phyloP scores from a whole-genome alignment of 352 stramenopile species.

The Pythium rhizo-oryzae region DNA sequence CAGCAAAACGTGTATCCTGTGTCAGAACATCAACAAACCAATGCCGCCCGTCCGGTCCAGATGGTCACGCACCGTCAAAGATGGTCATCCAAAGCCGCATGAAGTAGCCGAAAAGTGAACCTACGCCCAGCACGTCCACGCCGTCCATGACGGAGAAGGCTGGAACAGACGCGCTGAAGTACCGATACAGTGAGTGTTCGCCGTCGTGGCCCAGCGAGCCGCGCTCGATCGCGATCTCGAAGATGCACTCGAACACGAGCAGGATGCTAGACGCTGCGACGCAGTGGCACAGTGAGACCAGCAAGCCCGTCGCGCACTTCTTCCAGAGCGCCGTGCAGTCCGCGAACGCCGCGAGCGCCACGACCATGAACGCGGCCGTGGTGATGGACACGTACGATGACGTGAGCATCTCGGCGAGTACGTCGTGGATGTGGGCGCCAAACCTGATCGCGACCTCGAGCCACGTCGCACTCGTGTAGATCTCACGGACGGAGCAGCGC shows the following conservation, averaged over 20 bases:
- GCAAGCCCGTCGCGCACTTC: slow-evolving; percentile 49
- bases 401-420: slow-evolving; percentile 74
- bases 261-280: slow-evolving; percentile 73
- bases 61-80: slow-evolving; percentile 63
- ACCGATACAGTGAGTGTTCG: slow-evolving; percentile 72
- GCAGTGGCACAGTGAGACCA: slow-evolving; percentile 57
- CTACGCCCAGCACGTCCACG: slow-evolving; percentile 70
- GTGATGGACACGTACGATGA: slow-evolving; percentile 76
- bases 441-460: slow-evolving; percentile 46
- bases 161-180: slow-evolving; percentile 77
- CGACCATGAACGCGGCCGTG: slow-evolving; percentile 58
- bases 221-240: slow-evolving; percentile 70
- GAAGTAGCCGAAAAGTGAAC: slow-evolving; percentile 66
- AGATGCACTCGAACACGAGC: slow-evolving; percentile 79
- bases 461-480: slow-evolving; percentile 68
- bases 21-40: background rate
- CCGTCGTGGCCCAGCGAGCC: slow-evolving; percentile 67
- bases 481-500: slow-evolving; percentile 79
- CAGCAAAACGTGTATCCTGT: background rate
- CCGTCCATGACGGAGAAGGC: slow-evolving; percentile 62
- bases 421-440: slow-evolving; percentile 46
- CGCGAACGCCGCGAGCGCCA: slow-evolving; percentile 65
- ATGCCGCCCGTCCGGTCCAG: background rate
- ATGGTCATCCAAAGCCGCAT: slow-evolving; percentile 83
- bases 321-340: slow-evolving; percentile 75